These are phyloP conservation scores for Aegilops umbellulata DNA, from an alignment of 176 grass and related monocot genomes.

Conservation along the genomic window DNA sequence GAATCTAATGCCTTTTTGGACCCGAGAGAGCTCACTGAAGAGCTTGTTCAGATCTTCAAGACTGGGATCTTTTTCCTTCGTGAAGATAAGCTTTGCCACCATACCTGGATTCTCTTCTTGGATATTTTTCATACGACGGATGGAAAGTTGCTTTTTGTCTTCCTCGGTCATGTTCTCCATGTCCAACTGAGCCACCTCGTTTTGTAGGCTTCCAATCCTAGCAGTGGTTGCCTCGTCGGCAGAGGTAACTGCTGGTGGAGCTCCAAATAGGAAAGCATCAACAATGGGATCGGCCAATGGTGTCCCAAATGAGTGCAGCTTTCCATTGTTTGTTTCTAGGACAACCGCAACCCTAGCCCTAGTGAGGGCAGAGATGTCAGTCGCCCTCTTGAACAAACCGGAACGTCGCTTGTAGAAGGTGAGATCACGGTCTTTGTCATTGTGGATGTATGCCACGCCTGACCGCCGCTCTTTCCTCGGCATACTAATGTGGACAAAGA, in stretches of 20 bases:
- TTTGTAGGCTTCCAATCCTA: not conserved
- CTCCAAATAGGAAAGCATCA: not conserved
- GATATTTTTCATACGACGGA: not conserved
- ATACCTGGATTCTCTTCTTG: not conserved
- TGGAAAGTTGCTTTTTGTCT: not conserved
- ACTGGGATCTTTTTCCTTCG: not conserved
- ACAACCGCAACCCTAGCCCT: not conserved
- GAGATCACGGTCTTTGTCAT: not conserved
- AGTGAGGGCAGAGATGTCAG: not conserved
- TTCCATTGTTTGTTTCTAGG: not conserved
- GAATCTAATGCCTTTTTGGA: not conserved
- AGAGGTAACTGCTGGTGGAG: not conserved
- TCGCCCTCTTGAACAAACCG: not conserved
- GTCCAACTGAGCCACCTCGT: not conserved
- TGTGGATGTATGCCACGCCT: not conserved
- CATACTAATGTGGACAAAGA: not conserved
- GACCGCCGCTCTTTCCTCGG: not conserved
- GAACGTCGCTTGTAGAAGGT: not conserved
- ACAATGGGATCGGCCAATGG: not conserved
- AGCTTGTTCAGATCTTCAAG: not conserved
- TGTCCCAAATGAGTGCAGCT: not conserved
- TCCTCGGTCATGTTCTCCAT: not conserved
- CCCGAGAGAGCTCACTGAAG: not conserved
- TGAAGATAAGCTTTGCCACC: conserved; percentile 1
- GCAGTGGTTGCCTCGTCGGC: not conserved